Base-by-base conservation (phyloP, 805 yeast genomes). In the Cyberlindnera japonica region DNA sequence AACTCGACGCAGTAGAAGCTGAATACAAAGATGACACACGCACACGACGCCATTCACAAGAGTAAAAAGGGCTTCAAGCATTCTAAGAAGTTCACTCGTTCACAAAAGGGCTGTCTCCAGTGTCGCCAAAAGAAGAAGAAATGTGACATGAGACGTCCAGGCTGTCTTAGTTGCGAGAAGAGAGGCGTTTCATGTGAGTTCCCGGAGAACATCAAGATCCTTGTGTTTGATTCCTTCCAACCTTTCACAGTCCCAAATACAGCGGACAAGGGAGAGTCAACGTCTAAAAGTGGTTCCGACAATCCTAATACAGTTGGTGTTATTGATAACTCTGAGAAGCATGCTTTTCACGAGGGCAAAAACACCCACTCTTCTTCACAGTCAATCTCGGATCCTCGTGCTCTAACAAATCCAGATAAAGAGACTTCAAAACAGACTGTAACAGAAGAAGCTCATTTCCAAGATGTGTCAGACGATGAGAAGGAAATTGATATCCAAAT, bases 101-200 rank as follows among this genome's bases (percentile, higher is more conserved):
- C 60, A 5, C 59, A 56, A 36, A 49, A 50, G 4, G 60, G 60
- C 2, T 56, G 60, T 40, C 40, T 56, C 6, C 56, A 54, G 31
- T 56, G 60, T 30, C 50, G 60, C 20, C 58, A 54, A 11, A 56
- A 56, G 49, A 56, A 56, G 54, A 56, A 56, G 53, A 56, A 51
- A 22, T 56, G 60, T 44, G 59, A 54, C 44, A 55, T 58, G 32
- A 33, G 28, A n/a, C 51, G 49, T 38, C 60, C 60, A 6, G 33
- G 31, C 2, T 56, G 60, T 43, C 32, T 35, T 7, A 54, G 59
- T 28, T 56, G 60, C 40, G 30, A 23, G 4, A 56, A 53, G 30
- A 54, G 50, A 38, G 57, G 55, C 2, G 24, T 51, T 1, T 8
- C 26, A 3, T 56, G 60, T 42, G 49, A 54, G 30, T 56, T 38